phyloP scores from a whole-genome alignment of 1,139 yeast genomes.

The Hemisphaericaspora xylofermentans region DNA sequence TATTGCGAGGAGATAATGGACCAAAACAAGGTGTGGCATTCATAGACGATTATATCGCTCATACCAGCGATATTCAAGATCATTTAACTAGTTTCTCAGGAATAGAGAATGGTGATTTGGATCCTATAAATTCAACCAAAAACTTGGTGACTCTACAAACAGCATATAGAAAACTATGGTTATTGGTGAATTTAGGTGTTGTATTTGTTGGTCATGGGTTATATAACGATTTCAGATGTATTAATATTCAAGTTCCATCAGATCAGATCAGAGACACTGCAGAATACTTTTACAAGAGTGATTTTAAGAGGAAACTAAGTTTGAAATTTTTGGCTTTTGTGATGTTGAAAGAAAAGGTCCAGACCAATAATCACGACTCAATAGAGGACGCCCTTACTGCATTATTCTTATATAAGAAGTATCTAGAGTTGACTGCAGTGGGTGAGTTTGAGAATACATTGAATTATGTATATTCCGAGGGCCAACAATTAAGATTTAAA shows the following conservation, averaged over 20 bases:
- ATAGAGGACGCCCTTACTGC: conserved; percentile 96
- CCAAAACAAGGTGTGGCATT: conserved; percentile 72
- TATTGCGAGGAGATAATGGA: conserved; percentile 71
- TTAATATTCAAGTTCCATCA: conserved; percentile 84
- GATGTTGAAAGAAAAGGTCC: conserved; percentile 72
- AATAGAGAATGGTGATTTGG: conserved; percentile 87
- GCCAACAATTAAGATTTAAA: conserved; percentile 48
- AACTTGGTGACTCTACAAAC: conserved; percentile 79
- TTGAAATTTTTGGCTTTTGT: conserved; percentile 85
- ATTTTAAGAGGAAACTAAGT: conserved; percentile 75
- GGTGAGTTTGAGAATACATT: conserved; percentile 65
- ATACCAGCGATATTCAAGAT: conserved; percentile 70
- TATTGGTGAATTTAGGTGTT: conserved; percentile 83
- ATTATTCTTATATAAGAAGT: conserved; percentile 69
- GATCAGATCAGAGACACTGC: conserved; percentile 88
- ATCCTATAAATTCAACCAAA: conserved; percentile 63
- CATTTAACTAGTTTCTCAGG: conserved; percentile 91
- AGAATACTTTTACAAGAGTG: conserved; percentile 69
- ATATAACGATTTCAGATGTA: conserved; percentile 86
- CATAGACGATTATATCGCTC: conserved; percentile 89
- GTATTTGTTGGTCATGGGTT: conserved; percentile 95
- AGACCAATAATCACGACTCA: conserved; percentile 92
- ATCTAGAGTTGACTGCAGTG: conserved; percentile 54
- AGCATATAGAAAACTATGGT: conserved; percentile 86
- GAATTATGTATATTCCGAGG: conserved; percentile 72